A percentile compares a stretch with the other conserved stretches of the same genome.
These are phyloP conservation scores for Begonia loranthoides DNA, from an alignment of 306 rosid genomes.

Conservation along the genomic window DNA sequence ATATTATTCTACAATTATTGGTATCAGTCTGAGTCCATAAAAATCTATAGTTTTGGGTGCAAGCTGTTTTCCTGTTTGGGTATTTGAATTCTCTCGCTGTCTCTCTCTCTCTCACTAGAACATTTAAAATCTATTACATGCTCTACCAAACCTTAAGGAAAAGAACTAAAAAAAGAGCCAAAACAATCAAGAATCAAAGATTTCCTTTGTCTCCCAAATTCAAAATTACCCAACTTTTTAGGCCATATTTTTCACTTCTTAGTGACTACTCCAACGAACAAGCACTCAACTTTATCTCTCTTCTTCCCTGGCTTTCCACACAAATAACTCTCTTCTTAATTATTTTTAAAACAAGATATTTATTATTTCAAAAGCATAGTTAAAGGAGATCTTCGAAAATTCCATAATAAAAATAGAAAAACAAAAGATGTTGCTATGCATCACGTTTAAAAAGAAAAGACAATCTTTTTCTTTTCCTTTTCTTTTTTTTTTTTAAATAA, in stretches of 20 bases:
- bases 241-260: not conserved
- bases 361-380: no score
- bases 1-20: not conserved
- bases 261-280: not conserved
- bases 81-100: no score
- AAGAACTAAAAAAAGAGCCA: not conserved
- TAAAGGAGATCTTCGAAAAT: no score
- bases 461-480: no score
- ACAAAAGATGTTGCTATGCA: no score
- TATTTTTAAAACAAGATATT: no score
- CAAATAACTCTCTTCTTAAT: no score
- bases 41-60: not conserved
- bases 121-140: not conserved
- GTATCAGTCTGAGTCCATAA: not conserved
- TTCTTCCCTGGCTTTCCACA: no score
- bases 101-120: not conserved
- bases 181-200: not conserved
- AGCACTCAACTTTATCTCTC: no score
- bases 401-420: no score
- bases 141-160: constrained; percentile 1
- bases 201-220: not conserved
- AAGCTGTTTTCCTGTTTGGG: not conserved
- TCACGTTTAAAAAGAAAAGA: no score
- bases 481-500: no score
- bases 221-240: not conserved